phyloP scores from a whole-genome alignment of 192 early-diverging fungal genomes.

The Backusella mclennaniae region DNA sequence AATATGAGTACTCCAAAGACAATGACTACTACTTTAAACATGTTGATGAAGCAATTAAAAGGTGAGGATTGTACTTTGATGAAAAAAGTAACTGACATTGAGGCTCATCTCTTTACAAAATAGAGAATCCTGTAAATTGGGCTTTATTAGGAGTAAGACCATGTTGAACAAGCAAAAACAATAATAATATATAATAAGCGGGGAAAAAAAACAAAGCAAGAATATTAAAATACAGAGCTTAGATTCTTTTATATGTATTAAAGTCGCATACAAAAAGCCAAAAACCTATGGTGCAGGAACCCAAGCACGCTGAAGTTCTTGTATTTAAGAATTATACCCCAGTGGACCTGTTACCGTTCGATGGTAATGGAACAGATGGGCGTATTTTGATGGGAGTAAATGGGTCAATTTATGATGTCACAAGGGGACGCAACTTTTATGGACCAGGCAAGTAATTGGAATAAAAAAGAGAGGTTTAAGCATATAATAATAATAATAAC shows the following conservation, averaged over 20 bases:
- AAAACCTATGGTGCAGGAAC: slow-evolving; percentile 18
- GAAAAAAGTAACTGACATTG: not conserved
- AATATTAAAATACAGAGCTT: not conserved
- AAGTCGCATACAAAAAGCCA: slow-evolving; percentile 40
- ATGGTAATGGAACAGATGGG: slow-evolving; percentile 60
- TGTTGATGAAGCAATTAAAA: slow-evolving; percentile 2
- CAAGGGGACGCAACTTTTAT: slow-evolving; percentile 81
- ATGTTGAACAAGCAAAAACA: not conserved
- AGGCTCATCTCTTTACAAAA: not conserved
- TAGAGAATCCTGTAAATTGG: slow-evolving; percentile 70
- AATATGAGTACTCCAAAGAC: slow-evolving; percentile 1
- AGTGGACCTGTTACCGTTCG: slow-evolving; percentile 68
- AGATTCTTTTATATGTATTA: slow-evolving; percentile 49
- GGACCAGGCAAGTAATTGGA: slow-evolving; percentile 68
- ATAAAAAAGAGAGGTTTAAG: too few relatives aligned
- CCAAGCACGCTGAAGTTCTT: slow-evolving; percentile 51
- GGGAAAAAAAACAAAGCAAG: not conserved
- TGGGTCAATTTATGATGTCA: slow-evolving; percentile 90
- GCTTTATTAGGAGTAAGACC: slow-evolving; percentile 44
- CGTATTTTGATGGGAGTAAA: slow-evolving; percentile 83
- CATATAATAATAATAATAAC: not conserved
- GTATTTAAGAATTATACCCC: slow-evolving; percentile 80
- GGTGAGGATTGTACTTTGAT: not conserved
- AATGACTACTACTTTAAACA: not conserved
- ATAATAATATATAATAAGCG: not conserved